Conservation (phyloP, 805 yeast species). For the Candida endomychidarum region DNA sequence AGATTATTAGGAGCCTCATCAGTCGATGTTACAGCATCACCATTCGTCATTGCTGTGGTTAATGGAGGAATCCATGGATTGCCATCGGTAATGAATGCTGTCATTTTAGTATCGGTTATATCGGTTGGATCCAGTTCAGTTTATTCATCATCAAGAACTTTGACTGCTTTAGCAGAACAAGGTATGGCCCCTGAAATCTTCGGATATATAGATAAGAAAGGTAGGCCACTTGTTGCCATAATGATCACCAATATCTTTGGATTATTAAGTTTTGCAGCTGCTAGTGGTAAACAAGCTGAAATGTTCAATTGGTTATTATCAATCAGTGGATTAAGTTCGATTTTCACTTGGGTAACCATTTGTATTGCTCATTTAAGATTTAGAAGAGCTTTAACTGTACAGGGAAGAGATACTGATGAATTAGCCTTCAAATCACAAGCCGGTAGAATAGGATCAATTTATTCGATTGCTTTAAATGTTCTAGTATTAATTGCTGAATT, state of each 20-base stretch:
- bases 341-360: conserved; percentile 43
- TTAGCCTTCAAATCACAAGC: conserved; percentile 37
- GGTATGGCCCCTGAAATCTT: conserved; percentile 61
- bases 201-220: conserved; percentile 71
- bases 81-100: conserved; percentile 70
- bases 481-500: conserved; percentile 42
- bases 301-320: conserved; percentile 42
- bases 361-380: conserved; percentile 40
- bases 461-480: conserved; percentile 31
- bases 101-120: conserved; percentile 63
- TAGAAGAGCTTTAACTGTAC: conserved; percentile 34
- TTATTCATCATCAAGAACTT: conserved; percentile 67
- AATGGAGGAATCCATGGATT: conserved; percentile 66
- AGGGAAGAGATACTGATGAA: conserved; percentile 38
- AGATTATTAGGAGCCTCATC: conserved; percentile 44
- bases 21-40: conserved; percentile 65
- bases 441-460: conserved; percentile 36
- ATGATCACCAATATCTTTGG: conserved; percentile 53
- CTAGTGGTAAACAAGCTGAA: conserved; percentile 39
- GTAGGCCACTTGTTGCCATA: conserved; percentile 77
- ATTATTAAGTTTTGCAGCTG: conserved; percentile 54
- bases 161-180: conserved; percentile 65
- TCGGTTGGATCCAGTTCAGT: conserved; percentile 76
- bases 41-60: conserved; percentile 70
- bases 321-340: conserved; percentile 41